Evolutionary conservation across 805 yeast species (phyloP).

Genomic region (Pichia cabralensis): DNA sequence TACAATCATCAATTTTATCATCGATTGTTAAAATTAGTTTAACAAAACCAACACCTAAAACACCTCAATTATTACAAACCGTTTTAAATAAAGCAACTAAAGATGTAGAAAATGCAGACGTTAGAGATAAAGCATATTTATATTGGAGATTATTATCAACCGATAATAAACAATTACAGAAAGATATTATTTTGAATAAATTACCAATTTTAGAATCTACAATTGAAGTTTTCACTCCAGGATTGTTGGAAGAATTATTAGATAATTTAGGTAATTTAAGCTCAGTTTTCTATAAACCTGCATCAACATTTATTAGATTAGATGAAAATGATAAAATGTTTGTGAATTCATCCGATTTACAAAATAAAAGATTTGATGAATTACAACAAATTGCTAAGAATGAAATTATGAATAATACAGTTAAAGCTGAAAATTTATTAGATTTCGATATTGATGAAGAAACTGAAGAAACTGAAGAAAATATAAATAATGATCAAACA

Average conservation of each 20-base stretch:
- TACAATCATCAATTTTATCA: slow-evolving; percentile 52
- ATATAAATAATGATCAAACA: slow-evolving; percentile 12
- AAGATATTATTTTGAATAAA: slow-evolving; percentile 45
- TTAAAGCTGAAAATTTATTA: slow-evolving; percentile 68
- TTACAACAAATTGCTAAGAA: slow-evolving; percentile 66
- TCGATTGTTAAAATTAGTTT: slow-evolving; percentile 50
- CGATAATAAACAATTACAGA: slow-evolving; percentile 31
- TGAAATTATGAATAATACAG: slow-evolving; percentile 51
- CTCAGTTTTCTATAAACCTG: slow-evolving; percentile 84
- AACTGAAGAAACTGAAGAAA: slow-evolving; percentile 3
- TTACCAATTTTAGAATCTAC: slow-evolving; percentile 68
- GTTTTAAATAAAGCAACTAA: slow-evolving; percentile 55
- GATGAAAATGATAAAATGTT: slow-evolving; percentile 11
- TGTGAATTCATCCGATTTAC: slow-evolving; percentile 20
- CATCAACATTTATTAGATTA: slow-evolving; percentile 41
- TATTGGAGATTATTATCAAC: slow-evolving; percentile 69
- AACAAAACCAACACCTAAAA: slow-evolving; percentile 22
- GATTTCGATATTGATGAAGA: slow-evolving; percentile 68
- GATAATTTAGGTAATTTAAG: slow-evolving; percentile 76
- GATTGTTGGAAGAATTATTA: slow-evolving; percentile 55
- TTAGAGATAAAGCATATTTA: slow-evolving; percentile 69
- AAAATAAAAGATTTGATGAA: slow-evolving; percentile 61
- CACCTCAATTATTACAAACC: slow-evolving; percentile 40
- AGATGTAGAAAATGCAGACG: slow-evolving; percentile 62
- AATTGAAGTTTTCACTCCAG: slow-evolving; percentile 61